These are phyloP conservation scores for Rhodomyrtus tomentosa DNA, from an alignment of 345 rosid species.

Conservation along the genomic window DNA sequence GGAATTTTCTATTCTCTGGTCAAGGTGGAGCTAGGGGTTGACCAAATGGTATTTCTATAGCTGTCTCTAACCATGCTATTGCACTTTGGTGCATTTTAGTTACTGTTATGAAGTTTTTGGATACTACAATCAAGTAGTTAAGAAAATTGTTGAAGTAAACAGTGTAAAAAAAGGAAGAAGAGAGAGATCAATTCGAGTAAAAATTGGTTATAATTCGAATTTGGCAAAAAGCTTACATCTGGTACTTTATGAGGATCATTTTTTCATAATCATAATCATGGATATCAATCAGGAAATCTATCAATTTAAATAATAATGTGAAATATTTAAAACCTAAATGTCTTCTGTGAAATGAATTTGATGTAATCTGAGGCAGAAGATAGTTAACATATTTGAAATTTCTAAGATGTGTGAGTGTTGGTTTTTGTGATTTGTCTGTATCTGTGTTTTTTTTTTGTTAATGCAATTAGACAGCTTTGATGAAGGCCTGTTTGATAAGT, in stretches of 20 bases:
- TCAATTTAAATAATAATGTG: background rate
- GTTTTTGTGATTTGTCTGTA: background rate
- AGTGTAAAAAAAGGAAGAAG: background rate
- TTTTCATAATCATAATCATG: background rate
- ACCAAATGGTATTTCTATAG: background rate
- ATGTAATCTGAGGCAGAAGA: background rate
- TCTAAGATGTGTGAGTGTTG: background rate
- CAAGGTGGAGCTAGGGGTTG: background rate
- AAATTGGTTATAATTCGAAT: background rate
- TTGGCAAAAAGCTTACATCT: background rate
- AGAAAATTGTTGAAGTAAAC: background rate
- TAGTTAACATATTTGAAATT: background rate
- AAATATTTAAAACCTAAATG: background rate
- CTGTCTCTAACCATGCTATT: background rate
- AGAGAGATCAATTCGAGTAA: background rate
- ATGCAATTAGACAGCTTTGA: background rate
- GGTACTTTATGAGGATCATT: background rate
- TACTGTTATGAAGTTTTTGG: background rate
- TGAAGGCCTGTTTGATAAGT: background rate
- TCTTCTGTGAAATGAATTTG: background rate
- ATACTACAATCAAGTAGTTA: background rate
- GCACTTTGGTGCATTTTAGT: background rate
- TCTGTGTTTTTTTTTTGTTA: background rate
- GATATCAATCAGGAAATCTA: background rate
- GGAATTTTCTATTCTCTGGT: background rate